phyloP scores from a whole-genome alignment of 495 filamentous ascomycete species.

The Aspergillus cristatus region DNA sequence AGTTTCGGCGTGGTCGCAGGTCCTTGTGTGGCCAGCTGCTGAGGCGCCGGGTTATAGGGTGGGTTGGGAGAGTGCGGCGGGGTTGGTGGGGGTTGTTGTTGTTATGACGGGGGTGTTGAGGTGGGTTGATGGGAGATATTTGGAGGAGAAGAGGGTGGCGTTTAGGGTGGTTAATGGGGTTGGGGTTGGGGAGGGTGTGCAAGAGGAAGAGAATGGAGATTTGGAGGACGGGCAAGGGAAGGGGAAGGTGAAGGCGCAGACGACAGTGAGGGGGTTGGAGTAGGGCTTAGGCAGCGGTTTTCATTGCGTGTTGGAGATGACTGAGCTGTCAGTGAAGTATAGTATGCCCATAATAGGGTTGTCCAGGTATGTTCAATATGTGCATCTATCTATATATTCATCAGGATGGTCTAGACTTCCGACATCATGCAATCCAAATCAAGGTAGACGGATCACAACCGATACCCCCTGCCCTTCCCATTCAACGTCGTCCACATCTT shows the following conservation, averaged over 20 bases:
- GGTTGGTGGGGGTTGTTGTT: slow-evolving; percentile 19
- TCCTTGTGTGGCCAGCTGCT: slow-evolving; percentile 22
- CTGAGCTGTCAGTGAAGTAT: too few relatives aligned
- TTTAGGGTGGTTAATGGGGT: slow-evolving; percentile 14
- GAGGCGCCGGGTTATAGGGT: slow-evolving; percentile 23
- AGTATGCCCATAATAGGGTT: too few relatives aligned
- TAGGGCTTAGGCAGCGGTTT: too few relatives aligned
- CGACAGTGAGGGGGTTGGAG: not conserved
- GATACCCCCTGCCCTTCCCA: slow-evolving; percentile 12
- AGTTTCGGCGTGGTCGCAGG: slow-evolving; percentile 25
- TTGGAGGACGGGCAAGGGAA: not conserved
- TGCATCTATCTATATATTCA: too few relatives aligned
- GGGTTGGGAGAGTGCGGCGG: slow-evolving; percentile 22
- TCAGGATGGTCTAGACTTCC: too few relatives aligned
- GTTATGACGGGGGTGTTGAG: slow-evolving; percentile 20
- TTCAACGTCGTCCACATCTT: slow-evolving; percentile 39
- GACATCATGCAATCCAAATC: too few relatives aligned
- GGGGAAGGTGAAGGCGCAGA: not conserved
- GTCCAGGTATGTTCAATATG: too few relatives aligned
- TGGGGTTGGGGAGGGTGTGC: slow-evolving; percentile 8
- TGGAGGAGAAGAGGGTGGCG: slow-evolving; percentile 16
- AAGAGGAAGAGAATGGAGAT: not conserved
- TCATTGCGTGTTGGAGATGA: too few relatives aligned
- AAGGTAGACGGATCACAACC: not conserved
- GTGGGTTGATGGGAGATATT: slow-evolving; percentile 19